phyloP scores from a whole-genome alignment of 352 stramenopile species.

The Thraustochytrium sp. region DNA sequence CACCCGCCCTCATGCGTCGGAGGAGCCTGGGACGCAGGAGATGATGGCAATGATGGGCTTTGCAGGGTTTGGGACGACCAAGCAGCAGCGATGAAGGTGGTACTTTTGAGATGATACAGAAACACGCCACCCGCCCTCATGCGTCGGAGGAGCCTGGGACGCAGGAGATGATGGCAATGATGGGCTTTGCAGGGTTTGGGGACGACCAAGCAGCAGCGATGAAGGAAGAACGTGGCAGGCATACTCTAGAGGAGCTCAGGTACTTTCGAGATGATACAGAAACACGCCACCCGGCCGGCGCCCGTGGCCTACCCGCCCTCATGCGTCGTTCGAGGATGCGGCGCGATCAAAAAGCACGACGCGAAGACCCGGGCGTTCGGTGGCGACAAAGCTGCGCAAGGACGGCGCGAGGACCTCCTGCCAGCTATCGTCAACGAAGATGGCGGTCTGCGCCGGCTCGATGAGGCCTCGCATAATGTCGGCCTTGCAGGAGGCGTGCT shows the following conservation, averaged over 20 bases:
- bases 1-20: neutral
- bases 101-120: neutral
- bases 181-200: neutral
- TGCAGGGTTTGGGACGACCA: neutral
- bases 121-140: neutral
- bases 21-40: neutral
- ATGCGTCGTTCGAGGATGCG: neutral
- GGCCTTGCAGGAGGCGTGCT: neutral
- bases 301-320: neutral
- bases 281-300: neutral
- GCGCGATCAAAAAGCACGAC: neutral
- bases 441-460: neutral
- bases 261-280: neutral
- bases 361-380: neutral
- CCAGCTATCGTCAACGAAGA: conserved; percentile 29
- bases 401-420: conserved; percentile 11
- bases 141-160: neutral
- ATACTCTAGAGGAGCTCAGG: too few relatives aligned
- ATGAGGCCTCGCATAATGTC: neutral
- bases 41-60: neutral
- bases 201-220: neutral
- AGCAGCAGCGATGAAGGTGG: neutral
- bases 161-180: neutral
- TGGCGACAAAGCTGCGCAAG: neutral
- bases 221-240: neutral